These are phyloP conservation scores for Pichia gijzeniarum DNA, from an alignment of 805 yeast genomes.

Conservation along the genomic window DNA sequence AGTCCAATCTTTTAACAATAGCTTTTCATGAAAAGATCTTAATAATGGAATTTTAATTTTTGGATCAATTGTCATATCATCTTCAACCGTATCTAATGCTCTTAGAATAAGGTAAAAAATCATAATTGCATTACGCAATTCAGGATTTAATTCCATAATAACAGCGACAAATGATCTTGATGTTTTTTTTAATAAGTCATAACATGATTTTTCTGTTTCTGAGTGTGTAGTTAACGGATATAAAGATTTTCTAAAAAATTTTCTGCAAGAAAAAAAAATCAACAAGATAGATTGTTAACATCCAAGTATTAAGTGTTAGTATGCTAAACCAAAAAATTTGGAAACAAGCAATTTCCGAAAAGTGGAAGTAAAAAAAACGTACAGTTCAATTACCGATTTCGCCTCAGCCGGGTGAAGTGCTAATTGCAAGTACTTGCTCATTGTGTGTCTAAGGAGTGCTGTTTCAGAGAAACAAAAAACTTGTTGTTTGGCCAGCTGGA, in stretches of 20 bases:
- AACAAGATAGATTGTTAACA: background rate
- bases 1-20: conserved; percentile 69
- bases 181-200: conserved; percentile 55
- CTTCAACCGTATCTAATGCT: conserved; percentile 93
- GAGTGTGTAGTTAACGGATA: conserved; percentile 43
- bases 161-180: conserved; percentile 95
- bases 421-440: conserved; percentile 45
- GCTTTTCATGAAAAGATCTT: conserved; percentile 57
- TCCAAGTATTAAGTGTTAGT: no score
- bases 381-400: conserved; percentile 58
- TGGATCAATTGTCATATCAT: conserved; percentile 83
- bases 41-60: conserved; percentile 67
- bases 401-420: conserved; percentile 67
- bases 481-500: no score
- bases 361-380: conserved; percentile 19
- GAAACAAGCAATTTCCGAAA: no score
- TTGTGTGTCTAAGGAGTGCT: background rate
- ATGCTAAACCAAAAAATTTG: background rate
- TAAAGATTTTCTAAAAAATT: conserved; percentile 42
- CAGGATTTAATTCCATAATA: conserved; percentile 85
- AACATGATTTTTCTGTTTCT: conserved; percentile 54
- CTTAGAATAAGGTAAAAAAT: conserved; percentile 79
- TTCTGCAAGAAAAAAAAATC: conserved; percentile 20
- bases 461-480: no score
- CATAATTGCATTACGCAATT: conserved; percentile 73